Evolutionary conservation across 768 basidiomycete genomes (phyloP).

Genomic region (Tephrocybe sp.): DNA sequence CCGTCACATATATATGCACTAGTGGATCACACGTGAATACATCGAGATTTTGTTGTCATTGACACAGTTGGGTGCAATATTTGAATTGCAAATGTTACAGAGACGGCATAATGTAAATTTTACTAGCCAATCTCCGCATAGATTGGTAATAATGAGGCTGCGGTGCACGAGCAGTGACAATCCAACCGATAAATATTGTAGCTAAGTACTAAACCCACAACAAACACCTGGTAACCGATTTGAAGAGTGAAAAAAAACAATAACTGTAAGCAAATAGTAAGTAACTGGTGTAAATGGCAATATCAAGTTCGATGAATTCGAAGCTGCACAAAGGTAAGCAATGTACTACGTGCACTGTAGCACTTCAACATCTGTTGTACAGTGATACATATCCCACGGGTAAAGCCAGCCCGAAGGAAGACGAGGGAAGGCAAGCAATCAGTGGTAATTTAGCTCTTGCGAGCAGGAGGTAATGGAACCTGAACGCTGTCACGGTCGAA

Average conservation of each 20-base stretch:
- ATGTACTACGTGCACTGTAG: constrained; percentile 1
- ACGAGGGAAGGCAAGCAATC: constrained; percentile 5
- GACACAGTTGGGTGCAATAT: too few species aligned
- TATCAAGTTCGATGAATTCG: constrained; percentile 3
- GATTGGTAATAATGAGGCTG: too few species aligned
- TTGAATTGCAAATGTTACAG: too few species aligned
- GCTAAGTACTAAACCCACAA: constrained; percentile 8
- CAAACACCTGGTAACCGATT: constrained; percentile 1
- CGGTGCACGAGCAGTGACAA: not conserved
- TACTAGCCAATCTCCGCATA: too few species aligned
- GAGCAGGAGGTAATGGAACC: constrained; percentile 22
- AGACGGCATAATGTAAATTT: too few species aligned
- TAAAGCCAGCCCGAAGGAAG: constrained; percentile 12
- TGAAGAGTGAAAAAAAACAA: constrained; percentile 5
- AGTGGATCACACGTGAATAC: too few species aligned
- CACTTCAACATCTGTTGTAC: constrained; percentile 15
- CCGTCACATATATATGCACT: too few species aligned
- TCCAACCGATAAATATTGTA: constrained; percentile 12
- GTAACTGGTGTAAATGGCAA: constrained; percentile 5
- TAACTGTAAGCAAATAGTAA: constrained; percentile 8
- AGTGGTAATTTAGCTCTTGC: constrained; percentile 13
- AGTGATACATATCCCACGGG: constrained; percentile 16
- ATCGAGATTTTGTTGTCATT: too few species aligned
- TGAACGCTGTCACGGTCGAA: constrained; percentile 55
- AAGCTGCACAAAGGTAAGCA: not conserved